Evolutionary conservation across 257 asterid species (phyloP).

Genomic region (Gardenia jasminoides): DNA sequence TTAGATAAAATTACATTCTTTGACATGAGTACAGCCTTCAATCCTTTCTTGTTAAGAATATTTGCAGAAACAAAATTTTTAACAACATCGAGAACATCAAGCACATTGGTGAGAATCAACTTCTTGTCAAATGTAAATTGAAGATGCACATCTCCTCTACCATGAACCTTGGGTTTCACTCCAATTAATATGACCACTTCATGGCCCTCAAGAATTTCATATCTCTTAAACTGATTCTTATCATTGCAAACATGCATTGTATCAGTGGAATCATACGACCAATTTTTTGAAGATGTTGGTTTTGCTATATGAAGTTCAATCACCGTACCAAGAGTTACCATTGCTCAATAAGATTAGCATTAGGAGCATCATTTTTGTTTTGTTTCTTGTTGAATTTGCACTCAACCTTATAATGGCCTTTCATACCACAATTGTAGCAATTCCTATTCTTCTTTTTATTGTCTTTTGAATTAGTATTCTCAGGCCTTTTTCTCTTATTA

Average conservation of each 20-base stretch:
- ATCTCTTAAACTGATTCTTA: no score
- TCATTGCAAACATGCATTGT: not conserved
- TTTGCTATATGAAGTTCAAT: not conserved
- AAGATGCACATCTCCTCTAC: not conserved
- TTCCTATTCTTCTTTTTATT: no score
- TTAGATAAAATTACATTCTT: not conserved
- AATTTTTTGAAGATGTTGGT: not conserved
- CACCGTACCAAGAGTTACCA: not conserved
- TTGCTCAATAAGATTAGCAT: not conserved
- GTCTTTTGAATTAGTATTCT: not conserved
- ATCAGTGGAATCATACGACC: not conserved
- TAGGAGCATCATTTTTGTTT: no score
- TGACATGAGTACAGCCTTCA: not conserved
- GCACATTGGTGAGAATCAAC: slow-evolving; percentile 2
- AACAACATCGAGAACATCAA: not conserved
- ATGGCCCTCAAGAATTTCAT: not conserved
- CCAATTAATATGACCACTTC: not conserved
- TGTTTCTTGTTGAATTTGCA: not conserved
- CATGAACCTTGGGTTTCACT: not conserved
- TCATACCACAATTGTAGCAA: not conserved
- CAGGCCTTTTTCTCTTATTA: no score
- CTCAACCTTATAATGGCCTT: not conserved
- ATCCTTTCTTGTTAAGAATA: not conserved
- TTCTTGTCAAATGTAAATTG: not conserved
- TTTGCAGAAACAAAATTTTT: not conserved